Evolutionary conservation across 2,329 filamentous ascomycete species (phyloP).

Genomic region (Rhynchosporium graminicola): DNA sequence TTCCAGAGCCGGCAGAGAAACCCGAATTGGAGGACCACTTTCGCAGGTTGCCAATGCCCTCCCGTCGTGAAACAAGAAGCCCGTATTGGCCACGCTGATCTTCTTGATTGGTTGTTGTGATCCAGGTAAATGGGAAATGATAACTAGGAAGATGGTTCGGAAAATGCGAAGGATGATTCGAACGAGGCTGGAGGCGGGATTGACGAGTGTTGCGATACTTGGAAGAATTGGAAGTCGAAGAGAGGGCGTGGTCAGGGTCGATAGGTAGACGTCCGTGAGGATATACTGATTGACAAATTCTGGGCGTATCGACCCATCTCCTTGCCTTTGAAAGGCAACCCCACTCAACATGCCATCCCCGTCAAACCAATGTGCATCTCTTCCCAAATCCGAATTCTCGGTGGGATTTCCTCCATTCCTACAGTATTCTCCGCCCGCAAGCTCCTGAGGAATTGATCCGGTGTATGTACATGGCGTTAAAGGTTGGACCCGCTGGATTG

Average conservation of each 20-base stretch:
- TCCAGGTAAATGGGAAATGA: conserved; percentile 59
- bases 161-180: conserved; percentile 53
- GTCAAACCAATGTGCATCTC: conserved; percentile 73
- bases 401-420: conserved; percentile 72
- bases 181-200: conserved; percentile 55
- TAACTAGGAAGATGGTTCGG: conserved; percentile 57
- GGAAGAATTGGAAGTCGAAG: conserved; percentile 61
- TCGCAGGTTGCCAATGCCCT: conserved; percentile 70
- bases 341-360: conserved; percentile 75
- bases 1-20: conserved; percentile 63
- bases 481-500: conserved; percentile 56
- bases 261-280: conserved; percentile 65
- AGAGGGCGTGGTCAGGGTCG: conserved; percentile 48
- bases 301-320: conserved; percentile 50
- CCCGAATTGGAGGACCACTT: conserved; percentile 67
- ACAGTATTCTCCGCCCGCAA: conserved; percentile 69
- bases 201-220: conserved; percentile 66
- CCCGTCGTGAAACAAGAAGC: conserved; percentile 66
- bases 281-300: conserved; percentile 71
- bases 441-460: conserved; percentile 62
- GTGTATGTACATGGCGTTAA: conserved; percentile 58
- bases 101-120: conserved; percentile 60
- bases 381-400: conserved; percentile 58
- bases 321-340: conserved; percentile 56
- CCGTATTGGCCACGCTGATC: conserved; percentile 72